Evolutionary conservation across 441 rosid species (phyloP).

Genomic region (Pelargonium cotyledonis): DNA sequence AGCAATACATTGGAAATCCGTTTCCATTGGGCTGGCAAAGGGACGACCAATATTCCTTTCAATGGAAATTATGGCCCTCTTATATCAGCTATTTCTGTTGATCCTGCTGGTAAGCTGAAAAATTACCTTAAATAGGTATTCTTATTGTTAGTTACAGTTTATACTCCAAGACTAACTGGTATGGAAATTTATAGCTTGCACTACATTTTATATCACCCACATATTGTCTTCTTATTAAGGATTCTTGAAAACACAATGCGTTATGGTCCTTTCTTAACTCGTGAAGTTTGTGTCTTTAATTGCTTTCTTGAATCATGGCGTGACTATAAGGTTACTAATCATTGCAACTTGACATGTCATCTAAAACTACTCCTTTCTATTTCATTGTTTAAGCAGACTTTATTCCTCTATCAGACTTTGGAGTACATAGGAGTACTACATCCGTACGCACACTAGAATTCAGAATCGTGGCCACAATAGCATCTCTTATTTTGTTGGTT

Average conservation of each 20-base stretch:
- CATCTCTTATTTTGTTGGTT: conserved; percentile 23
- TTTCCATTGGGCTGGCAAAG: conserved; percentile 76
- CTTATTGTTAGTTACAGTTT: background rate
- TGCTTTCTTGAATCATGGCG: no score
- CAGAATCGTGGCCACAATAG: conserved; percentile 32
- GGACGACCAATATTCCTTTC: conserved; percentile 74
- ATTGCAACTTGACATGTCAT: background rate
- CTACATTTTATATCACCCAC: no score
- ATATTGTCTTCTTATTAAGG: no score
- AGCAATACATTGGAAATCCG: conserved; percentile 56
- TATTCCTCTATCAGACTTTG: conserved; percentile 19
- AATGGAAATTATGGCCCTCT: conserved; percentile 85
- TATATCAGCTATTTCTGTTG: conserved; percentile 76
- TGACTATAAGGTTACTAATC: no score
- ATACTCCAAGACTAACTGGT: background rate
- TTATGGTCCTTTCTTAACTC: background rate
- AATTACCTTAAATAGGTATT: background rate
- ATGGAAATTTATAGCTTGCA: no score
- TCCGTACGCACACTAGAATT: conserved; percentile 27
- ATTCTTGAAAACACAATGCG: background rate
- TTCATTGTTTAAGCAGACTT: conserved; percentile 31
- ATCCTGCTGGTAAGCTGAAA: conserved; percentile 49
- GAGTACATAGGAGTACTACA: conserved; percentile 22
- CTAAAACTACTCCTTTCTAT: background rate
- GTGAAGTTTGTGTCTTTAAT: background rate